Base-by-base conservation (phyloP, 768 basidiomycete genomes). In the Suillus cothurnatus region DNA sequence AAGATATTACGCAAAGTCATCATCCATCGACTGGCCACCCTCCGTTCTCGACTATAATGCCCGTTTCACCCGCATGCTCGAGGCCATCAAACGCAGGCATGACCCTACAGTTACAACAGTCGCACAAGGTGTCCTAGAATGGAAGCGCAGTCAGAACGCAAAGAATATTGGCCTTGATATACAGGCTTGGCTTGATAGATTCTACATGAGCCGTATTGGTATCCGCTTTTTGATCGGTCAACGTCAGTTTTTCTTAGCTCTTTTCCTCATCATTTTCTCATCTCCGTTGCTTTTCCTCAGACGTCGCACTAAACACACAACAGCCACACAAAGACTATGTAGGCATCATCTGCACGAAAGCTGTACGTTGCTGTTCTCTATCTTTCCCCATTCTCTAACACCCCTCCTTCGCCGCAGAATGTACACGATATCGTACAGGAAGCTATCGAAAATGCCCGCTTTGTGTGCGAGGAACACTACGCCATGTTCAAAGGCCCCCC, bases 101-200 rank as follows among this genome's bases (percentile, higher is more conserved):
- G 97, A 99, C 73, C 97, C 97, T 0, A 99, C 97, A 0, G 97
- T 99, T 9, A 96, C 97, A 7, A 97, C 96, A 9, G 93, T 99
- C 64, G 95, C 94, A 0, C 95, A 97, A 77, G 97, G 97, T 57
- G 92, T 99, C 5, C 81, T 98, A 65, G 97, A 99, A 75, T 98
- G 95, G 95, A 98, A 99, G 74, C 84, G 88, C 39, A 82, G 80
- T 64, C 86, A 87, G 73, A 88, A 90, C 55, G 84, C 86, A 17
- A 84, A 81, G 39, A 83, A 87, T 58, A 94, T 95, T 58, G 92
- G 92, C 19, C 81, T 90, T 43, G 94, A 95, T 70, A 92, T 99
- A 61, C 97, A 98, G 76, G 88, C 90, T 31, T 99, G 96, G 93
- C 79, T 99, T 68, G 97, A 99, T 77, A 84, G 97, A 47, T 99